Conservation (phyloP, 768 basidiomycete species). For the Pisolithus albus region DNA sequence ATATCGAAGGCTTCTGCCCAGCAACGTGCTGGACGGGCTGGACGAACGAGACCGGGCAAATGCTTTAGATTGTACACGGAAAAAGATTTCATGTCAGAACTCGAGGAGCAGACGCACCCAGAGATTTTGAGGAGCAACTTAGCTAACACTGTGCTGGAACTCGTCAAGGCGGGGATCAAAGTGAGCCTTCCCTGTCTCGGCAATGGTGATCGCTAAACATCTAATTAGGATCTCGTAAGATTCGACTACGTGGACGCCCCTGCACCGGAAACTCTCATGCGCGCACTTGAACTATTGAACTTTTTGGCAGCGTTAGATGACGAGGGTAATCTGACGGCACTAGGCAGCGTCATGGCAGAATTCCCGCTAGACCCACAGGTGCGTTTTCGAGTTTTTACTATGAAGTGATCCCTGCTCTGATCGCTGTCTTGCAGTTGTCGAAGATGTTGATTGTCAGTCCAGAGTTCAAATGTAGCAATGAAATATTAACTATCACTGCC, state of each 20-base stretch:
- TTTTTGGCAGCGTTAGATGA: constrained; percentile 90
- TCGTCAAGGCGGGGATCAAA: constrained; percentile 92
- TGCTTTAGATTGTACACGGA: constrained; percentile 97
- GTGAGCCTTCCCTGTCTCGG: constrained; percentile 26
- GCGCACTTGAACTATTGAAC: constrained; percentile 89
- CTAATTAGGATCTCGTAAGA: constrained; percentile 59
- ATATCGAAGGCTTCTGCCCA: constrained; percentile 97
- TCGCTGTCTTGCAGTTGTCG: constrained; percentile 43
- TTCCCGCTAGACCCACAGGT: constrained; percentile 99
- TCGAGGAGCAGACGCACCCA: constrained; percentile 96
- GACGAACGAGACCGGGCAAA: constrained; percentile 92
- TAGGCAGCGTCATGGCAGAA: constrained; percentile 93
- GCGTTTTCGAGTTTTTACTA: constrained; percentile 6
- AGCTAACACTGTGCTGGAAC: constrained; percentile 86
- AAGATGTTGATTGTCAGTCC: constrained; percentile 93
- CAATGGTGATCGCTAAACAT: constrained; percentile 1
- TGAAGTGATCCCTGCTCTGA: not conserved
- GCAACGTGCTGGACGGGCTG: constrained; percentile 94
- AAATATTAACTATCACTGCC: constrained; percentile 89
- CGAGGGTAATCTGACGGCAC: constrained; percentile 80
- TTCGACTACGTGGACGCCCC: constrained; percentile 93
- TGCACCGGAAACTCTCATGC: constrained; percentile 94
- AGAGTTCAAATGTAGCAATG: constrained; percentile 94
- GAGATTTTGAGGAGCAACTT: constrained; percentile 93
- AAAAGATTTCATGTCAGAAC: constrained; percentile 90